Percentiles rank a stretch among this genome's conserved stretches.
These are phyloP conservation scores for Astrocystis sublimbata DNA, from an alignment of 495 filamentous ascomycete species.

Conservation along the genomic window DNA sequence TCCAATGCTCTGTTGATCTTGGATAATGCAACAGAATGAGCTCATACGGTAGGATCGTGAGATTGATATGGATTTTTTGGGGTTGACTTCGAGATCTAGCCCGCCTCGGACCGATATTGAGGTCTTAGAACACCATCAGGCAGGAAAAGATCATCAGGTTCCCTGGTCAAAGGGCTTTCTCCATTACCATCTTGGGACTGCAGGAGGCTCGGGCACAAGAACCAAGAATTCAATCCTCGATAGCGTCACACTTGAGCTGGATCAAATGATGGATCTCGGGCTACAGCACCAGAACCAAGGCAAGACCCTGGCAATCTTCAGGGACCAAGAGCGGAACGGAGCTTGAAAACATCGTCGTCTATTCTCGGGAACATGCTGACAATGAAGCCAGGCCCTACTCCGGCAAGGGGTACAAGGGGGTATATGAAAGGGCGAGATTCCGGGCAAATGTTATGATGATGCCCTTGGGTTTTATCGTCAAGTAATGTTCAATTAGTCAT, in stretches of 20 bases:
- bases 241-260: neutral
- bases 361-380: neutral
- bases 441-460: neutral
- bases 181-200: neutral
- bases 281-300: neutral
- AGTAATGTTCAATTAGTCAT: neutral
- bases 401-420: neutral
- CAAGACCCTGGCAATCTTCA: neutral
- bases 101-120: neutral
- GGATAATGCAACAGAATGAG: neutral
- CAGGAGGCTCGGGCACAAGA: neutral
- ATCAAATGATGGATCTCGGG: neutral
- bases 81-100: neutral
- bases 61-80: neutral
- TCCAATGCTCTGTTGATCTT: neutral
- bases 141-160: neutral
- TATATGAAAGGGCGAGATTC: slow-evolving; percentile 1
- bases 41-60: neutral
- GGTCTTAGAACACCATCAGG: neutral
- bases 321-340: neutral
- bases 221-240: neutral
- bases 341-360: neutral
- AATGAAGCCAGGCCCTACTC: no score
- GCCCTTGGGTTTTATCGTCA: neutral
- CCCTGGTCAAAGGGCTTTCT: neutral